Conservation (phyloP, 768 basidiomycete genomes). For the Naganishia kalamii region DNA sequence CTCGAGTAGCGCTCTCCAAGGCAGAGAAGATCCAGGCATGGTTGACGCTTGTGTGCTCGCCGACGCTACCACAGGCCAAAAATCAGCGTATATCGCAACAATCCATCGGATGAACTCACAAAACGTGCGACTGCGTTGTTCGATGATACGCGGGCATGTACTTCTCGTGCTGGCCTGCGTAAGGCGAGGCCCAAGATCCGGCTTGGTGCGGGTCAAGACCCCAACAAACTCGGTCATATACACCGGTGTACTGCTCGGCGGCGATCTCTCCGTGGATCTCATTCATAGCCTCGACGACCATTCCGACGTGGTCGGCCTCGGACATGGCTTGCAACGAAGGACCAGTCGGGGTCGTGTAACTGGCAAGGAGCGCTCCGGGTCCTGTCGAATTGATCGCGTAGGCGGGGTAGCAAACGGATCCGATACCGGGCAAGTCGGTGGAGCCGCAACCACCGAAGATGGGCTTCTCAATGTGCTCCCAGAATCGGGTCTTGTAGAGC, state of each 20-base stretch:
- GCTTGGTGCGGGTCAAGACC: constrained; percentile 25
- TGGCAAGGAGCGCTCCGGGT: constrained; percentile 25
- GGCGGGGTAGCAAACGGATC: constrained; percentile 28
- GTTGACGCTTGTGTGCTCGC: constrained; percentile 16
- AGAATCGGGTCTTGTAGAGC: constrained; percentile 29
- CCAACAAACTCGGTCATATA: constrained; percentile 26
- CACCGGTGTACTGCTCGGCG: constrained; percentile 26
- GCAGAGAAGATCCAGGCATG: constrained; percentile 23
- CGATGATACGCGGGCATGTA: constrained; percentile 20
- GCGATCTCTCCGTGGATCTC: constrained; percentile 28
- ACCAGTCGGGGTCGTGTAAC: constrained; percentile 23
- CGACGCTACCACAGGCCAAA: background rate
- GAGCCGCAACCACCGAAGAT: constrained; percentile 27
- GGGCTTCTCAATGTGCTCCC: constrained; percentile 26
- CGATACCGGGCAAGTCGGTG: constrained; percentile 28
- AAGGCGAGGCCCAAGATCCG: constrained; percentile 26
- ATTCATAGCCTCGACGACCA: constrained; percentile 26
- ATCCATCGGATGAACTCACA: background rate
- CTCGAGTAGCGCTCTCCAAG: constrained; percentile 13
- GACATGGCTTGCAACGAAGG: constrained; percentile 22
- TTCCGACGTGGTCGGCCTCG: constrained; percentile 24
- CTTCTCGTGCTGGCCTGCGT: constrained; percentile 17
- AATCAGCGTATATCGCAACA: background rate
- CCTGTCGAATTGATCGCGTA: constrained; percentile 30
- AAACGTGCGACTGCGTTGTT: constrained; percentile 1